Conservation (phyloP, 345 rosid genomes). For the Salix viminalis region DNA sequence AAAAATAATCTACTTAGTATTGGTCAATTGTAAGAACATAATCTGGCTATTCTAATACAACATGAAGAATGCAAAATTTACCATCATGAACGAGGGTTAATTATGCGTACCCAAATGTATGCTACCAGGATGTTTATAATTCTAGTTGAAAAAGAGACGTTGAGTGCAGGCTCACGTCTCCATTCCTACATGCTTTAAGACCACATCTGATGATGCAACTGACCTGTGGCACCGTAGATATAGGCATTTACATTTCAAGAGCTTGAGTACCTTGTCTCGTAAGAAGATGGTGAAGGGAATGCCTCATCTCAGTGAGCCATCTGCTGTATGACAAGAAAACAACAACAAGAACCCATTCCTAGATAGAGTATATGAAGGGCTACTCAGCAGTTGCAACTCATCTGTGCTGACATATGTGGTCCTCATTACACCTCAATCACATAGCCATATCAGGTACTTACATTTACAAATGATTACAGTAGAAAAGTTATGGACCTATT, state of each 20-base stretch:
- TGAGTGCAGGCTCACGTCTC: too few relatives aligned
- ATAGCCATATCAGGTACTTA: background rate
- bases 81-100: background rate
- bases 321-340: background rate
- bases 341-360: background rate
- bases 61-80: conserved; percentile 1
- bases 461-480: background rate
- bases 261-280: background rate
- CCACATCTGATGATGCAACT: too few relatives aligned
- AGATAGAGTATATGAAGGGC: too few relatives aligned
- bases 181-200: too few relatives aligned
- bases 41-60: background rate
- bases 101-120: background rate
- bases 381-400: too few relatives aligned
- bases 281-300: background rate
- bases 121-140: background rate
- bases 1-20: too few relatives aligned
- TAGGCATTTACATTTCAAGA: too few relatives aligned
- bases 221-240: too few relatives aligned
- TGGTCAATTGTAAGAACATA: conserved; percentile 1
- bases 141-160: background rate
- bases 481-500: background rate
- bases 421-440: too few relatives aligned
- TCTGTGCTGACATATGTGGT: too few relatives aligned
- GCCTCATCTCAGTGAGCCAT: background rate